These are phyloP conservation scores for Striga hermonthica DNA, from an alignment of 305 asterid species.

Conservation along the genomic window DNA sequence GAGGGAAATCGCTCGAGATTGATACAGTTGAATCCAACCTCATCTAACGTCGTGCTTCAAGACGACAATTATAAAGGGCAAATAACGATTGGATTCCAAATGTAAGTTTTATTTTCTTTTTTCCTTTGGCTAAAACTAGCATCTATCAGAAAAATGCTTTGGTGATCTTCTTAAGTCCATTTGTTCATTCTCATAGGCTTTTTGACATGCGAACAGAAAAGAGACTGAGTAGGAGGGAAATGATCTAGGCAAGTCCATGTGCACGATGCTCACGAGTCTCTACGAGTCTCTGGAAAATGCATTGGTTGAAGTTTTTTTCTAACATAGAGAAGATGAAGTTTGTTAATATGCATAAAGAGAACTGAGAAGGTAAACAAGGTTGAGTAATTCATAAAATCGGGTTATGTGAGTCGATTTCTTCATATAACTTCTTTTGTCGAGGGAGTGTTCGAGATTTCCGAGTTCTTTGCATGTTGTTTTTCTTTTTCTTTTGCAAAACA, in stretches of 20 bases:
- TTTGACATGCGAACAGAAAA: slow-evolving; percentile 26
- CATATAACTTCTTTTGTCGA: too few relatives aligned
- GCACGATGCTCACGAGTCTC: slow-evolving; percentile 40
- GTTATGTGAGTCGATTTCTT: too few relatives aligned
- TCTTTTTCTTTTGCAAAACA: too few relatives aligned
- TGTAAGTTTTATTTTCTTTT: slow-evolving; percentile 30
- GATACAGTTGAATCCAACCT: slow-evolving; percentile 50
- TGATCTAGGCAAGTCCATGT: slow-evolving; percentile 36
- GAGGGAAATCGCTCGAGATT: slow-evolving; percentile 49
- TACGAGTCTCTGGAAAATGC: slow-evolving; percentile 39
- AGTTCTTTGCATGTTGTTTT: too few relatives aligned
- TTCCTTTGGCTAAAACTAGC: neutral
- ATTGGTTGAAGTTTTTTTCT: slow-evolving; percentile 48
- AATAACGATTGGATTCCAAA: slow-evolving; percentile 51
- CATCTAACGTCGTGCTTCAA: slow-evolving; percentile 66
- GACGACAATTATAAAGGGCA: slow-evolving; percentile 68
- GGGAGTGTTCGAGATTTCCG: too few relatives aligned
- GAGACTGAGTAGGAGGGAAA: slow-evolving; percentile 29
- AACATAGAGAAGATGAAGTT: slow-evolving; percentile 28
- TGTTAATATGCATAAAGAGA: slow-evolving; percentile 32
- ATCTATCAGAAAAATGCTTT: neutral
- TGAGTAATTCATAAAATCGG: too few relatives aligned
- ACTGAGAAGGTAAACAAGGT: slow-evolving; percentile 24
- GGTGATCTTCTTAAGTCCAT: neutral
- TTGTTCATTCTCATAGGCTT: slow-evolving; percentile 28